Base-by-base conservation (phyloP, 768 basidiomycete species). In the Mycena venus region DNA sequence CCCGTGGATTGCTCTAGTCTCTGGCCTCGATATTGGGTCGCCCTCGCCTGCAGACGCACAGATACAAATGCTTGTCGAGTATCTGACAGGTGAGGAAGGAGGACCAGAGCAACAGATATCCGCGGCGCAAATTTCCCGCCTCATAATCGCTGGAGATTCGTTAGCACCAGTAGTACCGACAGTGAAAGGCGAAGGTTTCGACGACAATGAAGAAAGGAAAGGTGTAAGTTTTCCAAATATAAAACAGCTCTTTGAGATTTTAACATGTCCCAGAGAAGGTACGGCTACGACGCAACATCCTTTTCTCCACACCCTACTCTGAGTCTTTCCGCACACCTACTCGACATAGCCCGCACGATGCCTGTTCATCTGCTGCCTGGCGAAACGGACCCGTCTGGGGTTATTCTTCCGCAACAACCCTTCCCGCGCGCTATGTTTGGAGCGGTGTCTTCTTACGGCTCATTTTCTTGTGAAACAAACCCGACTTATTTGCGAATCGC, bases 371-470 rank as follows among this genome's bases (percentile, higher is more conserved):
- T 99, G 32, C 87, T 99, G 49, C 96, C 97, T 3, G 98, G 98
- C 10, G 91, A 92, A 64, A 87, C 89, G 40, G 98, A 99, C 83
- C 98, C 98, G 3, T 90, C 96, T 17, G 96, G 95, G 0, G 89
- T 90, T 0, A 96, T 97, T 44, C 85, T 99, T 76, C 98, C 98
- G 4, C 98, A 99, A 81, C 98, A 98, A 79, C 89, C 96, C 0
- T 89, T 99, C 77, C 98, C 98, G 59, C 91, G 93, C 36, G 94
- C 96, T 8, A 97, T 99, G 94, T 94, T 99, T 74, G 91, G 95
- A 69, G 85, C 87, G 34, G 89, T 88, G 61, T 87, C 89, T 69
- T 85, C 85, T 36, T 91, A 89, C 68, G 85, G 90, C 31, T 89
- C 90, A 7, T 95, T 99, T 80, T 83, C 85, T 25, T 92, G 92